Percentiles rank a stretch among this genome's conserved stretches.
Evolutionary conservation across 148 eudicot species (phyloP).

Genomic region (Silene latifolia): DNA sequence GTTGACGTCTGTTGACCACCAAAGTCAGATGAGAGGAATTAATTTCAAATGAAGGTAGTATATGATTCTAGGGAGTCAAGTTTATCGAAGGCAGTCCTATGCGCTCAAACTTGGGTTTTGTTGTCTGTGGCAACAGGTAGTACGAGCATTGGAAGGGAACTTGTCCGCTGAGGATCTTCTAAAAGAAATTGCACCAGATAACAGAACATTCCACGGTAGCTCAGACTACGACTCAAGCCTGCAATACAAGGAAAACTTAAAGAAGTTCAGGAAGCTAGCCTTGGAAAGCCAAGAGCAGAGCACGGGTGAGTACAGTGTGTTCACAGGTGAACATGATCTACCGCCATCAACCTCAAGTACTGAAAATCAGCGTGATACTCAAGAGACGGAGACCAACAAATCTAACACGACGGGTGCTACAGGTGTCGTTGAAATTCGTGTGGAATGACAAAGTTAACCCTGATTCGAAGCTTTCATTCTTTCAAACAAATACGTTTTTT

Average conservation of each 20-base stretch:
- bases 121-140: conserved; percentile 42
- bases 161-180: conserved; percentile 53
- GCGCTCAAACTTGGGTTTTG: background rate
- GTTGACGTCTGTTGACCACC: background rate
- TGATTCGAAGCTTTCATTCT: conserved; percentile 21
- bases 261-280: conserved; percentile 62
- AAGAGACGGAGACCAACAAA: conserved; percentile 32
- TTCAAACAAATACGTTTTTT: conserved; percentile 17
- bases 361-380: conserved; percentile 41
- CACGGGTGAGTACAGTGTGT: conserved; percentile 54
- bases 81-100: background rate
- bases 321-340: conserved; percentile 50
- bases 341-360: conserved; percentile 72
- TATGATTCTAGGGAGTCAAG: background rate
- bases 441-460: conserved; percentile 23
- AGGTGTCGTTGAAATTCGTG: conserved; percentile 33
- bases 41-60: background rate
- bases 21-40: background rate
- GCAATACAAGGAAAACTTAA: conserved; percentile 62
- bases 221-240: conserved; percentile 54
- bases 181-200: conserved; percentile 45
- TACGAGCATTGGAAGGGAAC: conserved; percentile 76
- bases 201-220: conserved; percentile 48
- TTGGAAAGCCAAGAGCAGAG: conserved; percentile 47
- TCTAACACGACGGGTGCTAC: conserved; percentile 12